Conservation (phyloP, 176 grass and related monocot genomes). For the Avena atlantica region DNA sequence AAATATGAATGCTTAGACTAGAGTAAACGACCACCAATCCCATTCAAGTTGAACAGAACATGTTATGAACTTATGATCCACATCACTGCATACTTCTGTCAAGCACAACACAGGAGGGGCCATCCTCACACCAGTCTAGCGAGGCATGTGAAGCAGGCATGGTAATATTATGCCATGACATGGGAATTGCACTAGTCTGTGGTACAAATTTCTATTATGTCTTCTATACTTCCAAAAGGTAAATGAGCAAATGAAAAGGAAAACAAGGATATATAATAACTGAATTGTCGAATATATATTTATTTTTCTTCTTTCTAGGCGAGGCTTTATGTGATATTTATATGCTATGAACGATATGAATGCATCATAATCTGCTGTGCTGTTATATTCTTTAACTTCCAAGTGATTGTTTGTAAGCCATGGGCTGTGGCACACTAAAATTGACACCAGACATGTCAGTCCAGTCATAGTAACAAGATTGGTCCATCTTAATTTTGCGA, state of each 20-base stretch:
- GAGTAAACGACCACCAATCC: not conserved
- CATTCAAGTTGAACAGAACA: constrained; percentile 13
- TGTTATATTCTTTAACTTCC: constrained; percentile 1
- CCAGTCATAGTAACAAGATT: not conserved
- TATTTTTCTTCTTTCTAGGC: not conserved
- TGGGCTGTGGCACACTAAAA: not conserved
- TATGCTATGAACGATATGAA: not conserved
- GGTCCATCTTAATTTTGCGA: not conserved
- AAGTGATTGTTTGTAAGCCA: not conserved
- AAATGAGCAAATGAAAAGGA: not conserved
- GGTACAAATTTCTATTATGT: not conserved
- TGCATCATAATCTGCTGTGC: not conserved
- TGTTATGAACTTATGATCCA: not conserved
- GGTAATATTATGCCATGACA: not conserved
- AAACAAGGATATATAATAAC: not conserved
- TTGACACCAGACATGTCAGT: not conserved
- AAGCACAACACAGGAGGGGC: constrained; percentile 12
- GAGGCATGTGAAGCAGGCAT: constrained; percentile 1
- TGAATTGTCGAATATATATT: not conserved
- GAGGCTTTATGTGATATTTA: not conserved
- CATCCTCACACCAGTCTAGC: constrained; percentile 7
- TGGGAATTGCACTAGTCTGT: not conserved
- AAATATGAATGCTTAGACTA: constrained; percentile 26
- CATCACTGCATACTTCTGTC: constrained; percentile 24
- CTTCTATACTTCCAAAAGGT: constrained; percentile 12